Evolutionary conservation across 106 monocot species (phyloP).

Genomic region (Dactylorhiza incarnata): DNA sequence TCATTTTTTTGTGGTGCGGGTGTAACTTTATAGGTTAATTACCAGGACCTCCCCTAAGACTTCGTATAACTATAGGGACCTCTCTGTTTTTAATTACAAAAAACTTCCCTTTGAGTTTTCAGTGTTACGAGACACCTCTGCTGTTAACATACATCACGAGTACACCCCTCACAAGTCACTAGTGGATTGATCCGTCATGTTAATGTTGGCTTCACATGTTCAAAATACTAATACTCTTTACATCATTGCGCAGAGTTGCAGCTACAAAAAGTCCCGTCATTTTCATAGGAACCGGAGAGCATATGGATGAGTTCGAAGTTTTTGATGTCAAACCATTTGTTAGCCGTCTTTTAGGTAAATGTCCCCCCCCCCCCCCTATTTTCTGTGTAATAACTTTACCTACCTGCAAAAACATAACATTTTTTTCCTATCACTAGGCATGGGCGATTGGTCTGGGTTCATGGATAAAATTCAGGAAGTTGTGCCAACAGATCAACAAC

Average conservation of each 20-base stretch:
- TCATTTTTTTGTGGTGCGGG: no score
- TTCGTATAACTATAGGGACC: no score
- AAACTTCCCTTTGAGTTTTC: no score
- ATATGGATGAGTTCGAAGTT: constrained; percentile 97
- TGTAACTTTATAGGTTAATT: no score
- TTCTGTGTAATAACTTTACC: not conserved
- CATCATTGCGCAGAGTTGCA: constrained; percentile 36
- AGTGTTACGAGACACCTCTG: no score
- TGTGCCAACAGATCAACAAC: constrained; percentile 94
- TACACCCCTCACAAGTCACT: no score
- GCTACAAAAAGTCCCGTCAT: constrained; percentile 98
- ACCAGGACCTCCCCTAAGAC: no score
- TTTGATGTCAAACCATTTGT: constrained; percentile 99
- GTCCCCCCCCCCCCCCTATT: not conserved
- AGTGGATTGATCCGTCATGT: not conserved
- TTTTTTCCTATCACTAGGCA: constrained; percentile 31
- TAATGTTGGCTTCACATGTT: constrained; percentile 57
- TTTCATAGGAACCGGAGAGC: constrained; percentile 98
- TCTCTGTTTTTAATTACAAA: no score
- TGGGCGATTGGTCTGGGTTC: constrained; percentile 98
- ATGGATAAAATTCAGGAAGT: constrained; percentile 99
- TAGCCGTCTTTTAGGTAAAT: constrained; percentile 88
- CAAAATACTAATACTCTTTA: constrained; percentile 34
- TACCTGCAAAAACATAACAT: not conserved
- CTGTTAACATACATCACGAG: no score